A percentile compares a stretch with the other conserved stretches of the same genome.
These are phyloP conservation scores for Didymella sp. DNA, from an alignment of 2,329 filamentous ascomycete species.

Conservation along the genomic window DNA sequence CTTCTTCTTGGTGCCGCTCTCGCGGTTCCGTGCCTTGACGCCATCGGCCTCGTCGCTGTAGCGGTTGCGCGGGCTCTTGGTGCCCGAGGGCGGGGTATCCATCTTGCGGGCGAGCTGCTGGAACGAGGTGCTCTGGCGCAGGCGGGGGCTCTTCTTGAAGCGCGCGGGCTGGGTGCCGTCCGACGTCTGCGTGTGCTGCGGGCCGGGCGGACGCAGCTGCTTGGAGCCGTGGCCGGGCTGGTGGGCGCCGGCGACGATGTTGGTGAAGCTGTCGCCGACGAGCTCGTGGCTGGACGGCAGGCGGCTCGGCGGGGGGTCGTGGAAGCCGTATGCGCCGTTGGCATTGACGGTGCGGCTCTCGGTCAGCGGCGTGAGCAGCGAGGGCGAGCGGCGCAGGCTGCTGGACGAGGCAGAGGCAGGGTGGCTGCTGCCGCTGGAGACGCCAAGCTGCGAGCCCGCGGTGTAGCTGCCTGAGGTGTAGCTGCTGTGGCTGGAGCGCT, in stretches of 20 bases:
- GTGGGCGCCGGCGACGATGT: conserved; percentile 13
- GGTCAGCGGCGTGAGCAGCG: conserved; percentile 25
- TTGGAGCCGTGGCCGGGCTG: conserved; percentile 25
- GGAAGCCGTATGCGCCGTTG: conserved; percentile 15
- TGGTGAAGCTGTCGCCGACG: conserved; percentile 16
- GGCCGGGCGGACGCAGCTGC: conserved; percentile 35
- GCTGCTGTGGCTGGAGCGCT: conserved; percentile 18
- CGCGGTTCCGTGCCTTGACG: conserved; percentile 40
- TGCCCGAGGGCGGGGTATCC: conserved; percentile 50
- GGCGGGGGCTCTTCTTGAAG: conserved; percentile 38
- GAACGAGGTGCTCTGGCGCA: conserved; percentile 54
- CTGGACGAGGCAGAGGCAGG: background rate
- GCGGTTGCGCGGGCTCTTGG: conserved; percentile 49
- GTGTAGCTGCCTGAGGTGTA: conserved; percentile 11
- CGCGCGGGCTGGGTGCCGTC: conserved; percentile 28
- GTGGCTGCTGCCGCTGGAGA: conserved; percentile 14
- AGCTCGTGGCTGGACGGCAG: conserved; percentile 18
- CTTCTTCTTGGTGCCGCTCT: conserved; percentile 52
- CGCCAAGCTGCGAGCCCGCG: conserved; percentile 20
- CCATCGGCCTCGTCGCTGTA: conserved; percentile 49
- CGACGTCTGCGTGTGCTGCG: conserved; percentile 38
- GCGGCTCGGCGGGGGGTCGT: conserved; percentile 5
- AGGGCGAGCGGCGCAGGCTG: conserved; percentile 26
- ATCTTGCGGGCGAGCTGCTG: conserved; percentile 53
- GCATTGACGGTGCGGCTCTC: conserved; percentile 27